Base-by-base conservation (phyloP, 345 rosid genomes). In the Dipteronia dyeriana region DNA sequence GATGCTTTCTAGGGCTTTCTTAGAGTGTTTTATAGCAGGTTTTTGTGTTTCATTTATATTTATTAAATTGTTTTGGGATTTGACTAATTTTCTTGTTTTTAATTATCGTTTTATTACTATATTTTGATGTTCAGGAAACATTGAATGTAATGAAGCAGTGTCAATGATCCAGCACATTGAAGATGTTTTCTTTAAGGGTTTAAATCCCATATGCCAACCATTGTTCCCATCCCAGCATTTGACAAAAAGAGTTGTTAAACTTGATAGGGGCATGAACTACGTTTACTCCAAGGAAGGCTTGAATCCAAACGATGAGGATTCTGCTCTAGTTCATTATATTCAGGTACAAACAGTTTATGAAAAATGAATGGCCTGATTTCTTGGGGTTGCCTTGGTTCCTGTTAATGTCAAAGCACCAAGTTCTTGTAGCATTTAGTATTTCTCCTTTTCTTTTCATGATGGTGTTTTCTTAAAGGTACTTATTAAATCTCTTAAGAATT, bases 1-100 rank as follows among this genome's bases (percentile, higher is more conserved):
- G 79, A 73, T 93, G 94, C 87, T 95, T 43, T 95, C 98, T 49
- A 87, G 91, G 83, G 81, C 91, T 61, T 91, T 89, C 76, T 66
- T 93, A 41, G 97, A 95, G 80, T 93, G 97, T 85, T 95, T 88
- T 63, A 62, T 93, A 76, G 96, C 91, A 75, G 97, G 99, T 74
- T 20, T 49, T 29, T 93, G 66, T 66, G 61, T 49, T 19, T 59
- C 29, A 45, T 71, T 6, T 64, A 70, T 75, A 54, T 16, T 45
- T 17, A 68, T 75, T 9, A 11, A 25, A 12, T 23, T 61, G 34
- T 45, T 17, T n/a, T 73, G 53, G 39, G 75, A 53, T 39, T 25
- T 57, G 20, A 1, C 61, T 47, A 22, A 0, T 59, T 1, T 13
- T 60, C 41, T 74, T 63, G 59, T 41, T 66, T 65, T 31, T 63